Percentiles rank a stretch among this genome's conserved stretches.
Evolutionary conservation across 257 asterid species (phyloP).

Genomic region (Apocynum venetum): DNA sequence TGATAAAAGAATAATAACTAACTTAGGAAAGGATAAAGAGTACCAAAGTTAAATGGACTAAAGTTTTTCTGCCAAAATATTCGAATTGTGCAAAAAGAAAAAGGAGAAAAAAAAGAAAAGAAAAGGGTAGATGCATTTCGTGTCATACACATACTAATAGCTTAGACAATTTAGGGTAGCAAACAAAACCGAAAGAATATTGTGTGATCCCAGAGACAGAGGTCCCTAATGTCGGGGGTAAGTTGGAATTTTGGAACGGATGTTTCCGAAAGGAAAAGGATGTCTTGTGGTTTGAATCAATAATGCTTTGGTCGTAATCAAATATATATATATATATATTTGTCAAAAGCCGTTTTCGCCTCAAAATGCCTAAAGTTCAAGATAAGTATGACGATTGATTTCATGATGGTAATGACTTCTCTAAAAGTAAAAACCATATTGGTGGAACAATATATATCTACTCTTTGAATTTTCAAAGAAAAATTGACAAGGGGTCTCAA

Average conservation of each 20-base stretch:
- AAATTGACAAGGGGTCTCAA: too few species aligned
- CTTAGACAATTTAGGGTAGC: background rate
- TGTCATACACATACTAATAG: background rate
- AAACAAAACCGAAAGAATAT: background rate
- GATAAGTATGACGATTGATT: slow-evolving; percentile 10
- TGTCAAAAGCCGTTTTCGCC: slow-evolving; percentile 1
- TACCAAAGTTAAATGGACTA: background rate
- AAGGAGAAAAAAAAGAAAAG: background rate
- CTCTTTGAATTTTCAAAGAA: background rate
- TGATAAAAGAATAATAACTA: too few species aligned
- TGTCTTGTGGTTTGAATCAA: background rate
- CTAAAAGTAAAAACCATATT: slow-evolving; percentile 2
- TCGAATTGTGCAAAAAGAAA: background rate
- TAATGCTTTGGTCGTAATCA: background rate
- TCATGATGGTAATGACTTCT: slow-evolving; percentile 6
- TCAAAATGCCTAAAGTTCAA: slow-evolving; percentile 13
- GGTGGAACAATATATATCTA: too few species aligned
- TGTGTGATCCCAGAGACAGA: slow-evolving; percentile 4
- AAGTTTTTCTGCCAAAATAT: background rate
- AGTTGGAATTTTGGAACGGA: background rate
- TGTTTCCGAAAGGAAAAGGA: slow-evolving; percentile 5
- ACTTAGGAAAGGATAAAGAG: too few species aligned
- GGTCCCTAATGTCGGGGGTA: slow-evolving; percentile 11
- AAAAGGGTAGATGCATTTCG: background rate
- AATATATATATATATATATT: background rate